Percentiles rank a stretch among this genome's conserved stretches.
phyloP scores from a whole-genome alignment of 208 protist species.

The Acanthamoeba castellanii region DNA sequence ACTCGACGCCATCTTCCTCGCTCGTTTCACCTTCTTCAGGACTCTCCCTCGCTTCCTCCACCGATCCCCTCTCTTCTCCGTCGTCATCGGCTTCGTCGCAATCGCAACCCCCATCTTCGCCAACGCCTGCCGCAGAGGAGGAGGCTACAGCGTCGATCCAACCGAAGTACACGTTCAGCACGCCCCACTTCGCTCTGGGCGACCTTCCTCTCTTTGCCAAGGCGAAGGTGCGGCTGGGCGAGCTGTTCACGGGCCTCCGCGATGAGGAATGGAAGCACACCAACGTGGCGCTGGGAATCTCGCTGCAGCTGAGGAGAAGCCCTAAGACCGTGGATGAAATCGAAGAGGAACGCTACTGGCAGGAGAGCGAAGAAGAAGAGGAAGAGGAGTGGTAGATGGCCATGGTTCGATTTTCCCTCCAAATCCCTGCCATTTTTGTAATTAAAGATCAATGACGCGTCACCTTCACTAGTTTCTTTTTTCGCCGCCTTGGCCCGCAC shows the following conservation, averaged over 20 bases:
- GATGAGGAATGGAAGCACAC: background rate
- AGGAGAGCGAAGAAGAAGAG: conserved; percentile 25
- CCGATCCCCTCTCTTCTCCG: background rate
- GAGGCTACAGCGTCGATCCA: background rate
- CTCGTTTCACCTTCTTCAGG: background rate
- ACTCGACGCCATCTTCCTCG: background rate
- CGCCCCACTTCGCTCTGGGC: conserved; percentile 7
- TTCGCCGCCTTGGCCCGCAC: too few relatives aligned
- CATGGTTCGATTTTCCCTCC: background rate
- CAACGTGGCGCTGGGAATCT: background rate
- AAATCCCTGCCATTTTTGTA: too few relatives aligned
- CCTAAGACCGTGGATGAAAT: conserved; percentile 29
- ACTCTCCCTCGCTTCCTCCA: background rate
- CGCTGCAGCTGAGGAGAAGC: conserved; percentile 11
- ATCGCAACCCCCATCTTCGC: background rate
- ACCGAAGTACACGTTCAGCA: background rate
- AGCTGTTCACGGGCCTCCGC: background rate
- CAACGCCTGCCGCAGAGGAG: background rate
- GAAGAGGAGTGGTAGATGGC: conserved; percentile 9
- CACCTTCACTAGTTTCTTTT: too few relatives aligned
- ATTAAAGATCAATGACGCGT: too few relatives aligned
- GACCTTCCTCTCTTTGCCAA: background rate
- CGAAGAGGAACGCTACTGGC: conserved; percentile 42
- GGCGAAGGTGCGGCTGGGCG: background rate
- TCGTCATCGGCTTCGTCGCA: background rate